Percentiles rank a stretch among this genome's conserved stretches.
Evolutionary conservation across 1,284 basidiomycete genomes (phyloP).

Genomic region (Takashimella koratensis): DNA sequence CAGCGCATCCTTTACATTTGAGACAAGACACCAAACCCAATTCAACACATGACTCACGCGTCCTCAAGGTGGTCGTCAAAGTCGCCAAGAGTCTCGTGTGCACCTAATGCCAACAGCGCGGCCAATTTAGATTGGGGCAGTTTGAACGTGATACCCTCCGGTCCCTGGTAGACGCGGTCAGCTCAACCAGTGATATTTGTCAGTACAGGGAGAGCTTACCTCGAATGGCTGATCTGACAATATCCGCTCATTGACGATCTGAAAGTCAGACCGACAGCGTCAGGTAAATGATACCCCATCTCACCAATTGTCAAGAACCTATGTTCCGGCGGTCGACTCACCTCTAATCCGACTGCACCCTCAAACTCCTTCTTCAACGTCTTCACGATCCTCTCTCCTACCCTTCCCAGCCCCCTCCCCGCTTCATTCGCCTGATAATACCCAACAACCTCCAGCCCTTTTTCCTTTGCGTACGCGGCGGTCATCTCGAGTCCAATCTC

Average conservation of each 20-base stretch:
- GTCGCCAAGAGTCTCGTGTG: conserved; percentile 31
- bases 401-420: conserved; percentile 14
- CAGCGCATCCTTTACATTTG: too few species aligned
- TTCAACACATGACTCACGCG: conserved; percentile 23
- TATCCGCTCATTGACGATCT: conserved; percentile 39
- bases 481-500: conserved; percentile 42
- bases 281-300: too few species aligned
- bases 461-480: conserved; percentile 12
- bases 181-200: too few species aligned
- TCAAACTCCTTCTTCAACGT: conserved; percentile 14
- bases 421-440: conserved; percentile 42
- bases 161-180: too few species aligned
- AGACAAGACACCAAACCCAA: too few species aligned
- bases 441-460: conserved; percentile 24
- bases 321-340: too few species aligned
- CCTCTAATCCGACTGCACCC: conserved; percentile 26
- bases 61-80: conserved; percentile 48
- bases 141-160: too few species aligned
- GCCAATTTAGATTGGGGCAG: neutral
- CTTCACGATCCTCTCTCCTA: conserved; percentile 15
- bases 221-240: conserved; percentile 21
- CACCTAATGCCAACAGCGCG: neutral
- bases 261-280: neutral
- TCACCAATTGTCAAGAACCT: too few species aligned
- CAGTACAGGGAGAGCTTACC: conserved; percentile 5